phyloP scores from a whole-genome alignment of 148 eudicot species.

The Camellia lanceoleosa region DNA sequence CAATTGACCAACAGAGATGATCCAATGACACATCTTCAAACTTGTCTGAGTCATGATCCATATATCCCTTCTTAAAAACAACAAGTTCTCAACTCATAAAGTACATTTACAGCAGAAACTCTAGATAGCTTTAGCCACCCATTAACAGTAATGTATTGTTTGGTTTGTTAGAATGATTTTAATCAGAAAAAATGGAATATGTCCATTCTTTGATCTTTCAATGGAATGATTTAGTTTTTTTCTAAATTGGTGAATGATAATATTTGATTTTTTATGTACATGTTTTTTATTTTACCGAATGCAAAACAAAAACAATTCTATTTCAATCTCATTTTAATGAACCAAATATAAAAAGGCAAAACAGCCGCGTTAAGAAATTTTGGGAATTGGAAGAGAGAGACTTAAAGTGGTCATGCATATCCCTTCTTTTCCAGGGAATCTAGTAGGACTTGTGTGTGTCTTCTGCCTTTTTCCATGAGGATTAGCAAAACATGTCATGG shows the following conservation, averaged over 20 bases:
- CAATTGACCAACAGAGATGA: not conserved
- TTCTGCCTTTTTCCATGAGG: not conserved
- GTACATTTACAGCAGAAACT: not conserved
- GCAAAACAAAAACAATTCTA: too few species aligned
- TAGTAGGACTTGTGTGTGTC: not conserved
- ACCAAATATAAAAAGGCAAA: too few species aligned
- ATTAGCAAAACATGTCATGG: slow-evolving; percentile 3
- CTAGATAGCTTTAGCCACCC: not conserved
- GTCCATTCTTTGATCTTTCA: too few species aligned
- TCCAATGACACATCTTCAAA: slow-evolving; percentile 3
- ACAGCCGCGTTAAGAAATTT: too few species aligned
- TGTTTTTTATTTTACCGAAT: too few species aligned
- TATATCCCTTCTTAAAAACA: not conserved
- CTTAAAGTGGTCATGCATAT: not conserved
- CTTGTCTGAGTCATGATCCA: slow-evolving; percentile 11
- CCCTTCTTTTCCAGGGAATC: not conserved
- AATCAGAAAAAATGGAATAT: too few species aligned
- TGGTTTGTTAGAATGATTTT: too few species aligned
- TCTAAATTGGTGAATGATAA: too few species aligned
- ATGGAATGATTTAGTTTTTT: too few species aligned
- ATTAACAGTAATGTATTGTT: too few species aligned
- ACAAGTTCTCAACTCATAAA: not conserved
- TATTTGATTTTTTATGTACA: too few species aligned
- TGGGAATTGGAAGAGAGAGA: not conserved
- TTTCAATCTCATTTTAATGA: too few species aligned